phyloP scores from a whole-genome alignment of 1,284 basidiomycete genomes.

The Pisolithus thermaeus region DNA sequence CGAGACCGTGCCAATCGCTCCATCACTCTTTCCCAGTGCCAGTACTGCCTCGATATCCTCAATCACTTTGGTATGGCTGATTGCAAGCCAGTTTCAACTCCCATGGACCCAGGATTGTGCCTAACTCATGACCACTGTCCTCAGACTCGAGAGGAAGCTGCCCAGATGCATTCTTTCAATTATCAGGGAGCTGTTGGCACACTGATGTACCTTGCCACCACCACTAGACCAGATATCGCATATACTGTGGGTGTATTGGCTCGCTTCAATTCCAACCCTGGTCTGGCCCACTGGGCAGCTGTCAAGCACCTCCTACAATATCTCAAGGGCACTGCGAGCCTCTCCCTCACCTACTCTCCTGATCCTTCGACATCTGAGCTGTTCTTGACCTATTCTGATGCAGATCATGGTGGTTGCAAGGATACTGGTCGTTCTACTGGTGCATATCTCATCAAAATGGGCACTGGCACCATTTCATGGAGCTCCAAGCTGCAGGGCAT shows the following conservation, averaged over 20 bases:
- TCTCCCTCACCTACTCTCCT: too few species aligned
- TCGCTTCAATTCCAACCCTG: background rate
- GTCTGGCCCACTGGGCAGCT: background rate
- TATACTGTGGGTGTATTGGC: background rate
- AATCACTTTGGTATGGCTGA: background rate
- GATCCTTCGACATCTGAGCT: background rate
- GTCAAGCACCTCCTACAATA: background rate
- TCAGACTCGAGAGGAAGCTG: too few species aligned
- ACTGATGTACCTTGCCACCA: constrained; percentile 17
- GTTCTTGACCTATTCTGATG: background rate
- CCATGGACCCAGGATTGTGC: too few species aligned
- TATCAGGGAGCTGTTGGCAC: constrained; percentile 3
- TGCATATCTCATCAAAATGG: constrained; percentile 3
- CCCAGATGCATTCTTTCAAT: too few species aligned
- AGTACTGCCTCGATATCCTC: constrained; percentile 22
- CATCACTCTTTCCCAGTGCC: background rate
- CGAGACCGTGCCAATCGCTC: constrained; percentile 17
- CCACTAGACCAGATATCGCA: constrained; percentile 6
- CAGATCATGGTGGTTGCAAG: background rate
- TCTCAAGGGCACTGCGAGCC: background rate
- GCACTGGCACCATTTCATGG: constrained; percentile 5
- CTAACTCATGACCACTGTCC: too few species aligned
- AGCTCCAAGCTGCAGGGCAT: constrained; percentile 5
- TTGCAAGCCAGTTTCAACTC: background rate
- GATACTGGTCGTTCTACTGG: constrained; percentile 1